Evolutionary conservation across 441 rosid species (phyloP).

Genomic region (Pelargonium hybrid): DNA sequence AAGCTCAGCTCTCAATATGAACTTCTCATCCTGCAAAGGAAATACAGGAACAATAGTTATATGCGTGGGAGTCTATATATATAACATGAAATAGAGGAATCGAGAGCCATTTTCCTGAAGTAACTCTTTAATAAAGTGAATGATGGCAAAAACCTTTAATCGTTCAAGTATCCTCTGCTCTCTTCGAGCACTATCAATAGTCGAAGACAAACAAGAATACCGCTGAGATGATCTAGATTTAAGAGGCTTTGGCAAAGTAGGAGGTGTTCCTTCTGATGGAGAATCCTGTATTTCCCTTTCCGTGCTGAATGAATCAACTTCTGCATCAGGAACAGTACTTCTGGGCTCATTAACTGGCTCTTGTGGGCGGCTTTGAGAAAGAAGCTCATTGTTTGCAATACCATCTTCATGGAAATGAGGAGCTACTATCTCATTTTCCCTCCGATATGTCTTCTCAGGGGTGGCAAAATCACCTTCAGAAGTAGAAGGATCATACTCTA

Average conservation of each 20-base stretch:
- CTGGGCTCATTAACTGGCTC: slow-evolving; percentile 30
- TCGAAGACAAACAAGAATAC: slow-evolving; percentile 31
- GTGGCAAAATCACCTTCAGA: slow-evolving; percentile 31
- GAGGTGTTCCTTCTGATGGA: slow-evolving; percentile 30
- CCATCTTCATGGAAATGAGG: slow-evolving; percentile 25
- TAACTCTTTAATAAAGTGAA: slow-evolving; percentile 15
- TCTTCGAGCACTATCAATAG: slow-evolving; percentile 65
- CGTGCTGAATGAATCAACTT: slow-evolving; percentile 21
- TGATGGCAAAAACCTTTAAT: slow-evolving; percentile 43
- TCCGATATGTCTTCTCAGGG: slow-evolving; percentile 27
- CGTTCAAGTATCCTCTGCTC: slow-evolving; percentile 79
- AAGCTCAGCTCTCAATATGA: slow-evolving; percentile 69
- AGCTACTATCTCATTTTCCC: slow-evolving; percentile 32
- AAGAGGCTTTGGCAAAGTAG: slow-evolving; percentile 23
- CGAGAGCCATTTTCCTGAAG: slow-evolving; percentile 6
- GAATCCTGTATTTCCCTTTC: slow-evolving; percentile 27
- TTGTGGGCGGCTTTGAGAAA: slow-evolving; percentile 28
- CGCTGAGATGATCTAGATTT: slow-evolving; percentile 34
- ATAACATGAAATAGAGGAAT: slow-evolving; percentile 10
- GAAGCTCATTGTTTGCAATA: slow-evolving; percentile 25
- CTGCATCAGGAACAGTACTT: slow-evolving; percentile 26
- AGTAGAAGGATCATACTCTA: slow-evolving; percentile 30
- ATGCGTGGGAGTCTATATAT: not conserved
- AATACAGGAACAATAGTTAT: slow-evolving; percentile 17
- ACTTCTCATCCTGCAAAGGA: slow-evolving; percentile 63